phyloP scores from a whole-genome alignment of 352 stramenopile species.

The Bremia lactucae region DNA sequence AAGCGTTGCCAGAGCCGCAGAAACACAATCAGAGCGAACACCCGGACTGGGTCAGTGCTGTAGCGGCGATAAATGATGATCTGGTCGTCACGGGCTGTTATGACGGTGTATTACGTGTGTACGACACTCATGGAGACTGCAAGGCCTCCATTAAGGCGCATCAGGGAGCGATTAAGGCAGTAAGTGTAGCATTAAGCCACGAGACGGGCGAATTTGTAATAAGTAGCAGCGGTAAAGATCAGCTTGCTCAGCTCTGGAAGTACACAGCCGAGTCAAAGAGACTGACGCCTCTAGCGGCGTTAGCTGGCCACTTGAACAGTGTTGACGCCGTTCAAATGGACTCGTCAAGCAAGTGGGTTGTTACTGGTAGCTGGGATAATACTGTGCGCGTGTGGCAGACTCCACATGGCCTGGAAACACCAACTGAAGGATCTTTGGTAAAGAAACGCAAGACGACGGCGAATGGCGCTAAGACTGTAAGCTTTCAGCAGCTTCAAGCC shows the following conservation, averaged over 20 bases:
- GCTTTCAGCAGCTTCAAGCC: conserved; percentile 62
- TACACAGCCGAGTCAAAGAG: conserved; percentile 27
- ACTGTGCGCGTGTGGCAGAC: conserved; percentile 68
- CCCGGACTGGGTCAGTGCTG: conserved; percentile 83
- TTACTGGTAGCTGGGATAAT: conserved; percentile 79
- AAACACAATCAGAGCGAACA: conserved; percentile 53
- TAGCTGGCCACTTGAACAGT: conserved; percentile 75
- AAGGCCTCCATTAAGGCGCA: conserved; percentile 64
- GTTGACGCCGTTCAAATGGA: conserved; percentile 48
- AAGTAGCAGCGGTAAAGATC: conserved; percentile 68
- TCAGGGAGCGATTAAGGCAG: conserved; percentile 62
- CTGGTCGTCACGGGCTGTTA: conserved; percentile 81
- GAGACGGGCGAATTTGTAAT: conserved; percentile 40
- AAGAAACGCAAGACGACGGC: conserved; percentile 68
- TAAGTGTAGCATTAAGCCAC: conserved; percentile 22
- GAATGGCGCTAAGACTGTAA: conserved; percentile 21
- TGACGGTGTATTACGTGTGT: conserved; percentile 75
- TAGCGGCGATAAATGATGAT: conserved; percentile 27
- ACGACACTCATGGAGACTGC: conserved; percentile 41
- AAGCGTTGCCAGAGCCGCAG: conserved; percentile 65
- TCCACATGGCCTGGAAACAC: conserved; percentile 7
- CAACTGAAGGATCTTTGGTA: conserved; percentile 25
- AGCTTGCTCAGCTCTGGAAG: conserved; percentile 57
- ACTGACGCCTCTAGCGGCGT: conserved; percentile 37
- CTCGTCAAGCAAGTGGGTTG: conserved; percentile 25